Base-by-base conservation (phyloP, 805 yeast genomes). In the Candida verbasci region DNA sequence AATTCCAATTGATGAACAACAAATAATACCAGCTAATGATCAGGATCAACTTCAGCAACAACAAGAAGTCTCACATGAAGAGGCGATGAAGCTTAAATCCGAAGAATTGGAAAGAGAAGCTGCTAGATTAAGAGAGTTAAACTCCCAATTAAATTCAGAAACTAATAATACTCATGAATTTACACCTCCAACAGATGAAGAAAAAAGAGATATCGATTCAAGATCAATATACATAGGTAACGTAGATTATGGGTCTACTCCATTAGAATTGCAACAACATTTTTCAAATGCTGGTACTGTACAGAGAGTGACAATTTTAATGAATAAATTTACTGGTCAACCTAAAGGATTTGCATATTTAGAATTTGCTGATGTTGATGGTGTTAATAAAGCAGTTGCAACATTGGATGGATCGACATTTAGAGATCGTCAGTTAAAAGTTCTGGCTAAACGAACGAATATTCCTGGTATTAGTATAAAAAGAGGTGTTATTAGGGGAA, bases 271-370 rank as follows among this genome's bases (percentile, higher is more conserved):
- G 25, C 91, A 85, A 49, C 72, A 78, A 42, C 84, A 78, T 49
- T 87, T 86, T 58, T 71, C 77, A 37, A 54, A 72, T 3, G 78
- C 78, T 31, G 95, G 95, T 1, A 70, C 76, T 6, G 83, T 87
- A 37, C 80, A 83, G 52, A 72, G 95, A 48, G 87, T 86, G 23
- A 86, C 93, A 3, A 86, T 87, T 31, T 61, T 82, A 56, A 67
- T 75, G 39, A 85, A 86, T 60, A 82, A 80, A 56, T 59, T 64
- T 48, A 79, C 93, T 0, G 94, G 95, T 6, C 81, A 75, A 44
- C 93, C 96, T 29, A 82, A 82, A 58, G 96, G 96, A 1, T 86
- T 72, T 61, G 95, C 95, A 2, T 87, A 86, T 56, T 72, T 87
- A 43, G 96, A 87, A 56, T 87, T 86, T 52, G 73, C 79, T n/a